Base-by-base conservation (phyloP, 768 basidiomycete genomes). In the Sporobolomyces pararoseus region DNA sequence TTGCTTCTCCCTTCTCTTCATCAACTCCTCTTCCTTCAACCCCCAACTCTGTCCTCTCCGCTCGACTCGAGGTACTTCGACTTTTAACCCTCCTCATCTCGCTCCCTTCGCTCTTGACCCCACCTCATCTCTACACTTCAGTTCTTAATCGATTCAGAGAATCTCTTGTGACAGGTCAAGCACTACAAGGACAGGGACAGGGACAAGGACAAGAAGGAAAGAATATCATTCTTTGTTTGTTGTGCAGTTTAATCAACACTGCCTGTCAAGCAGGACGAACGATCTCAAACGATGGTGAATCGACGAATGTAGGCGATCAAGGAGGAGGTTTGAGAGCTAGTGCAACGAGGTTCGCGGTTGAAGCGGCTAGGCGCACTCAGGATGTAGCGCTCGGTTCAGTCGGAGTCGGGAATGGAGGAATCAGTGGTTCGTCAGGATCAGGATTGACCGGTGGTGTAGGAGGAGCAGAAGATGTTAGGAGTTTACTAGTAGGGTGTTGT, bases 241-340 rank as follows among this genome's bases (percentile, higher is more conserved):
- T 99, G 12, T 99, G 95, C 80, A 97, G 94, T 6, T 81, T 96
- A 52, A 82, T 99, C 68, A 99, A 99, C 78, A 95, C 91, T 14
- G 86, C 87, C 0, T 78, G 59, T 39, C 16, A 17, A 17, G 39
- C 10, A 42, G 39, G 17, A 42, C 39, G 39, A 42, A 46, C 42
- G 42, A 34, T 12, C 23, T 34, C n/a, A n/a, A n/a, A n/a, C n/a
- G n/a, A n/a, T n/a, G n/a, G 10, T 35, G 39, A 46, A 19, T 17
- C 5, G 25, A 46, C 13, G 58, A 37, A 39, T n/a, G n/a, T n/a
- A n/a, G n/a, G n/a, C n/a, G n/a, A n/a, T n/a, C n/a, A 31, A 16
- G 58, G 25, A 29, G 58, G 58, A 29, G 58, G 58, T 10, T 71
- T 53, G 58, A 70, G 50, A 29, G 70, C 44, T 64, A 72, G 39